These are phyloP conservation scores for Dictyostelium capitatum DNA, from an alignment of 78 protist genomes.

Conservation along the genomic window DNA sequence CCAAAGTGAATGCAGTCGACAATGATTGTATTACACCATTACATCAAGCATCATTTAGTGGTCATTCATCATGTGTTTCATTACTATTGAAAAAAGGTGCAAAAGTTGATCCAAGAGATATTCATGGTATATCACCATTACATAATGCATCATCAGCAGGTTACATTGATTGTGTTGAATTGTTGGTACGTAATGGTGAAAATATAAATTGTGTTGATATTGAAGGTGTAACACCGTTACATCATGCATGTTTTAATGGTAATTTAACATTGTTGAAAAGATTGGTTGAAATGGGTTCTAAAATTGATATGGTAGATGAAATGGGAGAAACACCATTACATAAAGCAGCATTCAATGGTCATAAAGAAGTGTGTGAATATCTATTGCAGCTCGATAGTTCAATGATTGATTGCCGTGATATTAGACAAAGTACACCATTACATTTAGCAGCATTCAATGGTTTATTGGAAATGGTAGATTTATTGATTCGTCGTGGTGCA, in stretches of 20 bases:
- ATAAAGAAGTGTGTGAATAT: constrained; percentile 64
- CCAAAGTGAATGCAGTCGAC: constrained; percentile 70
- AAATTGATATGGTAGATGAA: constrained; percentile 74
- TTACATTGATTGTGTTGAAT: constrained; percentile 72
- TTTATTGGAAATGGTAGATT: constrained; percentile 44
- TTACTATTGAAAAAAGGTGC: constrained; percentile 79
- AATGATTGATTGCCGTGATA: constrained; percentile 59
- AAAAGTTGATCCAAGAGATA: constrained; percentile 81
- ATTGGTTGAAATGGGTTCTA: constrained; percentile 74
- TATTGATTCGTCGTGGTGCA: constrained; percentile 56
- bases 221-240: constrained; percentile 84
- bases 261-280: constrained; percentile 37
- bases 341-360: constrained; percentile 86
- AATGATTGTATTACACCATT: constrained; percentile 78
- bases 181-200: constrained; percentile 69
- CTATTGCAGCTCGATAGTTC: constrained; percentile 15
- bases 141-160: constrained; percentile 84
- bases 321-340: constrained; percentile 84
- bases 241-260: constrained; percentile 75
- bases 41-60: constrained; percentile 84
- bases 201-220: constrained; percentile 77
- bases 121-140: constrained; percentile 83
- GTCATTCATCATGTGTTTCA: constrained; percentile 62
- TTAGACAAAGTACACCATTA: constrained; percentile 79
- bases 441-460: constrained; percentile 86